Percentiles rank a stretch among this genome's conserved stretches.
These are phyloP conservation scores for Cubamyces lactineus DNA, from an alignment of 768 basidiomycete species.

Conservation along the genomic window DNA sequence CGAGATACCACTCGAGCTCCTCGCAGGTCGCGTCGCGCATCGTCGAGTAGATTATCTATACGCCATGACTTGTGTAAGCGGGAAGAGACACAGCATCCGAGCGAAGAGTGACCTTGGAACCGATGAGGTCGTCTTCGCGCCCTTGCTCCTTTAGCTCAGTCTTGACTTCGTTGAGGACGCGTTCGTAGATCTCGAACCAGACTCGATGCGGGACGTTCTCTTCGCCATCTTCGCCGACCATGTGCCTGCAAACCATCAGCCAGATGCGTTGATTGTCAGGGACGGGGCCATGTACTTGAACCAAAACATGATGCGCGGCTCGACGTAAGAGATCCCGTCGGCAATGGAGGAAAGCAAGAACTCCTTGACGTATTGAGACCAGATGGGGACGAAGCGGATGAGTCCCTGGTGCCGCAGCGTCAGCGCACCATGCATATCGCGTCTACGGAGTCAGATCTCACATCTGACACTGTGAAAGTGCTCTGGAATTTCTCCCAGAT, in stretches of 20 bases:
- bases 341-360: constrained; percentile 65
- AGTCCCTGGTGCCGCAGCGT: constrained; percentile 35
- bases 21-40: constrained; percentile 57
- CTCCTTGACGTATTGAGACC: constrained; percentile 58
- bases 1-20: constrained; percentile 65
- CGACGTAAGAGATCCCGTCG: constrained; percentile 74
- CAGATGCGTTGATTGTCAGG: not conserved
- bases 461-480: constrained; percentile 53
- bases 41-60: constrained; percentile 75
- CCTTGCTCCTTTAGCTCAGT: constrained; percentile 53
- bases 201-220: constrained; percentile 61
- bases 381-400: constrained; percentile 58
- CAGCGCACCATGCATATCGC: not conserved
- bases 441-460: no score
- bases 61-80: not conserved
- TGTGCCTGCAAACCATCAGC: constrained; percentile 43
- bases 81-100: not conserved
- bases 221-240: constrained; percentile 58
- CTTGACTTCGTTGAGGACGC: constrained; percentile 56
- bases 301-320: constrained; percentile 68
- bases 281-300: constrained; percentile 44
- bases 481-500: constrained; percentile 77
- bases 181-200: constrained; percentile 58
- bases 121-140: constrained; percentile 64
- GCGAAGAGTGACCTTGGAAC: constrained; percentile 52